Percentiles rank a stretch among this genome's conserved stretches.
Evolutionary conservation across 495 filamentous ascomycete species (phyloP).

Genomic region (Penicillium parvum): DNA sequence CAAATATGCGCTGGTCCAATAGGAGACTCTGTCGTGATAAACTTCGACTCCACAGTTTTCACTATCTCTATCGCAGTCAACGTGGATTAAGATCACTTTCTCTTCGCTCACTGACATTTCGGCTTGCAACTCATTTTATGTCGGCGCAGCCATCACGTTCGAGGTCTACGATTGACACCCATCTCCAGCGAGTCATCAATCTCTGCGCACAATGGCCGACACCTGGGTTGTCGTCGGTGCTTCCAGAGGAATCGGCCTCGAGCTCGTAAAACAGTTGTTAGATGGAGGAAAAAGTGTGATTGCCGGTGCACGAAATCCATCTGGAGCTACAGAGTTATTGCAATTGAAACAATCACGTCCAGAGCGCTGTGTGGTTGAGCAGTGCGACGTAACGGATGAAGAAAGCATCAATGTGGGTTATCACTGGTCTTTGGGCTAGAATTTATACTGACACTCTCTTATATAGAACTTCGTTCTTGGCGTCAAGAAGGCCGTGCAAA

Average conservation of each 20-base stretch:
- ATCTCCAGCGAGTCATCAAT: not conserved
- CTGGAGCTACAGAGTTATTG: slow-evolving; percentile 28
- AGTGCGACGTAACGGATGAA: slow-evolving; percentile 50
- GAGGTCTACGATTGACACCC: no score
- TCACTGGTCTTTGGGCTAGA: not conserved
- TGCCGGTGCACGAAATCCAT: slow-evolving; percentile 46
- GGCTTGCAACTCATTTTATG: not conserved
- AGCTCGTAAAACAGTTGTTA: slow-evolving; percentile 50
- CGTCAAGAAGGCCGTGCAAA: not conserved
- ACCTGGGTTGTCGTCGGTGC: slow-evolving; percentile 56
- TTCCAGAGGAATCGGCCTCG: slow-evolving; percentile 54
- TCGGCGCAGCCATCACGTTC: no score
- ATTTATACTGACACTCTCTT: not conserved
- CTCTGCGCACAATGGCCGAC: slow-evolving; percentile 3
- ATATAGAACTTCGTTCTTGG: slow-evolving; percentile 1
- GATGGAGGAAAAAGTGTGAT: slow-evolving; percentile 43
- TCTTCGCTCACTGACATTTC: not conserved
- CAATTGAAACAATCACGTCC: slow-evolving; percentile 36
- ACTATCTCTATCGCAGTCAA: not conserved
- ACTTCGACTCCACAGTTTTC: not conserved
- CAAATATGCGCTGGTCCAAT: not conserved
- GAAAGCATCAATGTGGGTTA: slow-evolving; percentile 44
- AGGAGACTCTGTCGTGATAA: not conserved
- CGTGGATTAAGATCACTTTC: no score
- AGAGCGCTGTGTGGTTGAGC: slow-evolving; percentile 39